Evolutionary conservation across 2,329 filamentous ascomycete species (phyloP), one percentile per base, ranked within the genome.

Genomic region (Dothiorella sarmentorum): DNA sequence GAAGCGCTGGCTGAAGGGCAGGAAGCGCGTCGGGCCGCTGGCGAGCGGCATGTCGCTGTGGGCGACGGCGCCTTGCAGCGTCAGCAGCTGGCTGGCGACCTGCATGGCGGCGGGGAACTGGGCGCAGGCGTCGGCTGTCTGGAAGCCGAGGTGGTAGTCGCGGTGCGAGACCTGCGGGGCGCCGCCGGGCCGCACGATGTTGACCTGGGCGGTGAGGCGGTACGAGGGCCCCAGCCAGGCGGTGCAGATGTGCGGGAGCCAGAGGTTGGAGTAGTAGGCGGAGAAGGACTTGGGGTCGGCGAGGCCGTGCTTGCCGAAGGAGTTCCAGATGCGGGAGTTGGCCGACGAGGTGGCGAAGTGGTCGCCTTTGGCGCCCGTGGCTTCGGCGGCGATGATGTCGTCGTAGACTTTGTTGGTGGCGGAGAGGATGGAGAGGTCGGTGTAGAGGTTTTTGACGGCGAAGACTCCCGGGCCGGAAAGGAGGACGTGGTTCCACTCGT

Each of bases 251-350:
- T 79, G 66, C 0, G 73, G 70, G 2, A 87, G 76, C 74, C 80
- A 85, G 0, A 82, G 82, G 62, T 86, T 86, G 4, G 81, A 76
- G 69, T 84, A 86, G 74, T 87, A 86, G 6, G 67, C 60, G 0
- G 81, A 61, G 64, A 87, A 87, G 0, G 79, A 82, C 0, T 65
- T 42, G 0, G 83, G 78, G 61, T 84, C 77, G 26, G 71, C 66
- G 2, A 81, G 67, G 18, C 77, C 80, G 64, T 86, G 84, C 65
- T 87, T 87, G 62, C 79, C 79, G 69, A 86, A 84, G 0, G 84
- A 83, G 71, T 87, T 87, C 84, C 84, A 87, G 71, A 87, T 85
- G 9, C 85, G 78, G 56, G 81, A 76, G 65, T 87, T 87, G 22
- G 77, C 76, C 20, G 80, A 80, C 2, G 75, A 74, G 4, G 76